Percentiles rank a stretch among this genome's conserved stretches.
Conservation (phyloP, 192 early-diverging fungal genomes). For the Umbelopsis vinacea region DNA sequence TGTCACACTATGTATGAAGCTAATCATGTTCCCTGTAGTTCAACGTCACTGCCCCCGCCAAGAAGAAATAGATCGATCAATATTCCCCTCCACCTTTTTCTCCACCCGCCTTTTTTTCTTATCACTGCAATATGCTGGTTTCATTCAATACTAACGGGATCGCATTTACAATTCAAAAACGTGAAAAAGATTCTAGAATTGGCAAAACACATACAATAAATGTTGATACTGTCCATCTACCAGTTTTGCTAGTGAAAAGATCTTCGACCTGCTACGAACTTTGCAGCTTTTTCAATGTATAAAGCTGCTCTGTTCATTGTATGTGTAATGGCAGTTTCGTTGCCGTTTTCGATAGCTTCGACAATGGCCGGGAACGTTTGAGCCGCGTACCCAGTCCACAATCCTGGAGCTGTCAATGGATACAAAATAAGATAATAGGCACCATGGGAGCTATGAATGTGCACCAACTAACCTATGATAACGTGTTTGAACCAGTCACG, state of each 20-base stretch:
- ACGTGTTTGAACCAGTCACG: slow-evolving; percentile 67
- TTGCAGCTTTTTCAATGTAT: slow-evolving; percentile 23
- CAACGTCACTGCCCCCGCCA: slow-evolving; percentile 43
- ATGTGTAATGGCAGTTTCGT: slow-evolving; percentile 4
- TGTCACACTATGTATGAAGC: no score
- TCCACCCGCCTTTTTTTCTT: neutral
- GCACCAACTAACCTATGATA: slow-evolving; percentile 33
- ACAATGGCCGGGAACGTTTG: slow-evolving; percentile 59
- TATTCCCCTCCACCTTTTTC: slow-evolving; percentile 3
- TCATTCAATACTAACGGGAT: neutral
- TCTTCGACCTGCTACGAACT: slow-evolving; percentile 5
- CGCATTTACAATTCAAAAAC: slow-evolving; percentile 5
- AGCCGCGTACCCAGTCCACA: slow-evolving; percentile 52
- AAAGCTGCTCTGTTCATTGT: slow-evolving; percentile 24
- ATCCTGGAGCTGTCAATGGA: slow-evolving; percentile 44
- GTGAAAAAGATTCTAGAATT: slow-evolving; percentile 1
- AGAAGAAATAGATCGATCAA: slow-evolving; percentile 42
- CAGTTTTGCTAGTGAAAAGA: no score
- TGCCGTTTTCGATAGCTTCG: slow-evolving; percentile 42
- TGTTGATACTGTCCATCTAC: slow-evolving; percentile 13
- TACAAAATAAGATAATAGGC: neutral
- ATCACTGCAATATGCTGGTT: neutral
- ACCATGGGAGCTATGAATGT: neutral
- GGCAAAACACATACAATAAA: slow-evolving; percentile 14
- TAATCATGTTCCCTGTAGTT: neutral